Percentiles rank a stretch among this genome's conserved stretches.
Conservation (phyloP, 2,329 filamentous ascomycete genomes). For the Cercospora citrullina region DNA sequence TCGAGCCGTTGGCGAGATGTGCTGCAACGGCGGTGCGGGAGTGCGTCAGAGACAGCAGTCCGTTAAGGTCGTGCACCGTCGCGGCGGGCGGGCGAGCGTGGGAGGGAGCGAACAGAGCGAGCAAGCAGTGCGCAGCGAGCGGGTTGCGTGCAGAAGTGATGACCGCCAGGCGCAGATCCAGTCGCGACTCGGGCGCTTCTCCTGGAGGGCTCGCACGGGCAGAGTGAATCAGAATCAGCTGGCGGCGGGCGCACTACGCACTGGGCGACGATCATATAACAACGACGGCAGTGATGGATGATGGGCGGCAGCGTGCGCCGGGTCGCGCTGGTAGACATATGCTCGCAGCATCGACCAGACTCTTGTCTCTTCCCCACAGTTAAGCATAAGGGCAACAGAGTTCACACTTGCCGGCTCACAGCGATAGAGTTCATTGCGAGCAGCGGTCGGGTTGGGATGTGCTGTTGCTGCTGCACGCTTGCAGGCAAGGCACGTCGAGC, state of each 20-base stretch:
- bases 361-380: conserved; percentile 28
- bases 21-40: conserved; percentile 12
- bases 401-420: conserved; percentile 32
- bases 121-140: neutral
- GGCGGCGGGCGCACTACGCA: neutral
- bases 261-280: neutral
- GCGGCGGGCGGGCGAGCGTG: conserved; percentile 7
- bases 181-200: conserved; percentile 2
- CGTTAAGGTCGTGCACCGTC: conserved; percentile 3
- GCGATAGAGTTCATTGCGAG: conserved; percentile 32
- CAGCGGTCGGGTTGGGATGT: conserved; percentile 31
- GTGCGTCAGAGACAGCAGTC: conserved; percentile 14
- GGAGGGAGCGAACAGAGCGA: conserved; percentile 1
- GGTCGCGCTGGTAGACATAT: neutral
- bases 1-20: conserved; percentile 10
- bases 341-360: conserved; percentile 3
- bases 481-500: conserved; percentile 20
- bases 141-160: neutral
- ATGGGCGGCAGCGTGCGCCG: neutral
- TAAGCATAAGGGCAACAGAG: conserved; percentile 37
- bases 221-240: neutral
- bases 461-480: conserved; percentile 17
- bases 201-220: neutral
- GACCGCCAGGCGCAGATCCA: neutral
- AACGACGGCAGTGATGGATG: neutral